Conservation (phyloP, 2,329 filamentous ascomycete species). For the Nemania sp. region DNA sequence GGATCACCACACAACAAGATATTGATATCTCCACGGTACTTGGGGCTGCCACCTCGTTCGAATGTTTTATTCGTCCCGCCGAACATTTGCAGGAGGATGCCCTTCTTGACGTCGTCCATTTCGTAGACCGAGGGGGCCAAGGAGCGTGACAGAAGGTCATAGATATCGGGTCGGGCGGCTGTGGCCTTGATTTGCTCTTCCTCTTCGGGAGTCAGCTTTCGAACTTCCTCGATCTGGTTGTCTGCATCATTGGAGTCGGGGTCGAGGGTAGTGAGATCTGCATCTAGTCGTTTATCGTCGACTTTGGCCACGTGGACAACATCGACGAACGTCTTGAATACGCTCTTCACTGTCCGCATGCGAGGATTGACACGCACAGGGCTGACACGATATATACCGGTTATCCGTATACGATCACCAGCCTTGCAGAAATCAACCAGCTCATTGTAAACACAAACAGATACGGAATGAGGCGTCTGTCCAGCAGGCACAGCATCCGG, state of each 20-base stretch:
- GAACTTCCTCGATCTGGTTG: slow-evolving; percentile 77
- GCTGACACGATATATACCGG: slow-evolving; percentile 94
- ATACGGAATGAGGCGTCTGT: slow-evolving; percentile 96
- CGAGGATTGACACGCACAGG: slow-evolving; percentile 92
- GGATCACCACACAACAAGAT: slow-evolving; percentile 95
- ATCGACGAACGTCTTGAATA: slow-evolving; percentile 98
- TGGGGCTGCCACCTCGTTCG: slow-evolving; percentile 91
- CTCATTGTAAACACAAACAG: slow-evolving; percentile 94
- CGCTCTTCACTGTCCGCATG: slow-evolving; percentile 87
- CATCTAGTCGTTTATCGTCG: slow-evolving; percentile 91
- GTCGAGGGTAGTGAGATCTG: slow-evolving; percentile 85
- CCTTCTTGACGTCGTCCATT: slow-evolving; percentile 98
- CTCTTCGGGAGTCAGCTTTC: slow-evolving; percentile 83
- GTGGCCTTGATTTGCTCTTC: slow-evolving; percentile 85
- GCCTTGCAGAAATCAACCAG: slow-evolving; percentile 97
- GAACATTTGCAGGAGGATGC: slow-evolving; percentile 93
- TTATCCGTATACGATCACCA: slow-evolving; percentile 93
- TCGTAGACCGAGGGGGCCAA: slow-evolving; percentile 95
- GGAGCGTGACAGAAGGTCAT: slow-evolving; percentile 87
- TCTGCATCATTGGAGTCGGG: slow-evolving; percentile 73
- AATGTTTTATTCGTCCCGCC: slow-evolving; percentile 98
- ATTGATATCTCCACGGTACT: slow-evolving; percentile 97
- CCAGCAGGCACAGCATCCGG: slow-evolving; percentile 93
- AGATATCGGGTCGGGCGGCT: slow-evolving; percentile 80
- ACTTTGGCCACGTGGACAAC: slow-evolving; percentile 95